phyloP scores from a whole-genome alignment of 768 basidiomycete species.

The Tylopilus rubrobrunneus region DNA sequence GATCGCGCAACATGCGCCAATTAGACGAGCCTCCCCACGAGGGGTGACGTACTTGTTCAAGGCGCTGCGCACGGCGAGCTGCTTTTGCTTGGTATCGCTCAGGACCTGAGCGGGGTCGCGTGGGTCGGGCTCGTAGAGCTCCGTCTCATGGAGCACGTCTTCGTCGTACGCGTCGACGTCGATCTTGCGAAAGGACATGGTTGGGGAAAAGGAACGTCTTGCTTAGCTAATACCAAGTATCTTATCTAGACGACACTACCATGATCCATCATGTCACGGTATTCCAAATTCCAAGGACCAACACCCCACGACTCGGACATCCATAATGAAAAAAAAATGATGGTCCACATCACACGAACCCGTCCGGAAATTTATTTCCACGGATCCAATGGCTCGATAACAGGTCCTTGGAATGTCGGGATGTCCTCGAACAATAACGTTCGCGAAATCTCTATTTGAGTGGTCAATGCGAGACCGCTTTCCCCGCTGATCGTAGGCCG shows the following conservation, averaged over 20 bases:
- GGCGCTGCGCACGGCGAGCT: constrained; percentile 63
- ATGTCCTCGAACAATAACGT: not conserved
- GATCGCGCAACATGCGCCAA: no score
- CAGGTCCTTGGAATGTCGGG: not conserved
- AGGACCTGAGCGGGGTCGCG: constrained; percentile 70
- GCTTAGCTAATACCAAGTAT: constrained; percentile 6
- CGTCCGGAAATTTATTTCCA: not conserved
- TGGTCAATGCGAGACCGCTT: constrained; percentile 4
- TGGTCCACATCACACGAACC: no score
- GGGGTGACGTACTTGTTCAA: constrained; percentile 61
- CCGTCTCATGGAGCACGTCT: constrained; percentile 78
- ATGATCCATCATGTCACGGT: no score
- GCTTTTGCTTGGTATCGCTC: constrained; percentile 73
- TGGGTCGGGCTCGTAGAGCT: constrained; percentile 85
- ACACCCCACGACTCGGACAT: no score
- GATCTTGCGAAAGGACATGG: constrained; percentile 83
- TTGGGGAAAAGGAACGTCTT: not conserved
- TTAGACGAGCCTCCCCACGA: not conserved
- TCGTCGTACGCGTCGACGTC: constrained; percentile 94
- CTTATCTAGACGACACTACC: not conserved
- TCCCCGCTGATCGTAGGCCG: not conserved
- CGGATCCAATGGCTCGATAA: not conserved
- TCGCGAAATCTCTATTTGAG: constrained; percentile 6
- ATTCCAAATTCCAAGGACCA: not conserved
- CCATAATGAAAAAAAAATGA: not conserved